These are phyloP conservation scores for Fraxinus latifolia DNA, from an alignment of 305 asterid species.

Conservation along the genomic window DNA sequence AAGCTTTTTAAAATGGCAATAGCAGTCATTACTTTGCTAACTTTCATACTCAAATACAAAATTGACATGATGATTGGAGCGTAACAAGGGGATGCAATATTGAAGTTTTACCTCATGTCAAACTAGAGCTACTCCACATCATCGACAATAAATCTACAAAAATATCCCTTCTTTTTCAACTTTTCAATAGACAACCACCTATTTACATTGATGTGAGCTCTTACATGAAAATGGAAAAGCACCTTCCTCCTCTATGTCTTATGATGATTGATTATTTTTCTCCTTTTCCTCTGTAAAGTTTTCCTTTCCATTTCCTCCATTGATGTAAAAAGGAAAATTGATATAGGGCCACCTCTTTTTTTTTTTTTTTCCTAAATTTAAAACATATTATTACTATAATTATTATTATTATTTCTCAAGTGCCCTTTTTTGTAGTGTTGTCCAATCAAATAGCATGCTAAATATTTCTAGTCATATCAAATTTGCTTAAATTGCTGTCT, in stretches of 20 bases:
- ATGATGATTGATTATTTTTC: constrained; percentile 14
- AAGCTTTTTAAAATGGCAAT: neutral
- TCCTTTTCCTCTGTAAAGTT: constrained; percentile 10
- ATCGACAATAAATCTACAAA: neutral
- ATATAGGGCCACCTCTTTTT: constrained; percentile 2
- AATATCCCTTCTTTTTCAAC: neutral
- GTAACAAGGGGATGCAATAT: neutral
- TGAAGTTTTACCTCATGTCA: neutral
- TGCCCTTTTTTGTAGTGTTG: constrained; percentile 21
- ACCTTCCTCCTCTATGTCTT: constrained; percentile 17
- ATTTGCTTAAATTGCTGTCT: neutral
- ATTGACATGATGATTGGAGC: neutral
- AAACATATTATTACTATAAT: neutral
- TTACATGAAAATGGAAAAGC: constrained; percentile 28
- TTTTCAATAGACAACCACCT: neutral
- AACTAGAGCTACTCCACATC: neutral
- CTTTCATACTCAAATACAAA: neutral
- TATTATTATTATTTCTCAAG: constrained; percentile 11
- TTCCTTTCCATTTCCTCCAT: constrained; percentile 19
- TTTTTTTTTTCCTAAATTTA: neutral
- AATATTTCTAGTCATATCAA: neutral
- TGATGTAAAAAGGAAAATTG: constrained; percentile 13
- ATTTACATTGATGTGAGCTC: constrained; percentile 3
- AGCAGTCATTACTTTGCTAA: neutral
- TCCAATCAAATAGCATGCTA: constrained; percentile 24